phyloP scores from a whole-genome alignment of 345 rosid genomes.

The Firmiana major region DNA sequence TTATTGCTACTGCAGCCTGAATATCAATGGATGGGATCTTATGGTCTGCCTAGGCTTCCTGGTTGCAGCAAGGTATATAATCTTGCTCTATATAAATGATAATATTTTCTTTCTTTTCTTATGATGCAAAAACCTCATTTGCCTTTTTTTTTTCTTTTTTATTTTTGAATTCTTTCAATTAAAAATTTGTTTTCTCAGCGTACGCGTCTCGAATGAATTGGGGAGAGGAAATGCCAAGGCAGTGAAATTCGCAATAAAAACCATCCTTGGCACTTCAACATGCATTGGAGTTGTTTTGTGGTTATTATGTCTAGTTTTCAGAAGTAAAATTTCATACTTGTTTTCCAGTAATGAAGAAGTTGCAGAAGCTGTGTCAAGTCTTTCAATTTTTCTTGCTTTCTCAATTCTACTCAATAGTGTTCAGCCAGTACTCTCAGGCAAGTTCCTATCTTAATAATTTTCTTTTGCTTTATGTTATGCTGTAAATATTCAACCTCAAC shows the following conservation, averaged over 20 bases:
- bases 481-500: neutral
- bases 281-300: conserved; percentile 29
- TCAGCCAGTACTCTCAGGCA: conserved; percentile 38
- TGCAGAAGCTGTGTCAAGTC: conserved; percentile 24
- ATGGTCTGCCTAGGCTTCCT: conserved; percentile 41
- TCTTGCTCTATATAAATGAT: neutral
- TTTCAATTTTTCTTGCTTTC: conserved; percentile 37
- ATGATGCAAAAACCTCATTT: neutral
- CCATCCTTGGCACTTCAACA: conserved; percentile 16
- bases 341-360: conserved; percentile 33
- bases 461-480: neutral
- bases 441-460: neutral
- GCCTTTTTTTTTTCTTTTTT: neutral
- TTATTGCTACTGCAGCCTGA: conserved; percentile 28
- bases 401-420: conserved; percentile 38
- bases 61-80: conserved; percentile 24
- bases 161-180: too few relatives aligned
- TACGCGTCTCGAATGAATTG: conserved; percentile 46
- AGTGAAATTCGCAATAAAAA: conserved; percentile 35
- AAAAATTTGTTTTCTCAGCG: conserved; percentile 24
- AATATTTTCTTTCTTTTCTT: neutral
- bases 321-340: conserved; percentile 23
- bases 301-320: conserved; percentile 29
- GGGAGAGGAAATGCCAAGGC: conserved; percentile 41
- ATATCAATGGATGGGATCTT: conserved; percentile 31